Evolutionary conservation across 1,284 basidiomycete species (phyloP).

Genomic region (Tylopilus orsonianus): DNA sequence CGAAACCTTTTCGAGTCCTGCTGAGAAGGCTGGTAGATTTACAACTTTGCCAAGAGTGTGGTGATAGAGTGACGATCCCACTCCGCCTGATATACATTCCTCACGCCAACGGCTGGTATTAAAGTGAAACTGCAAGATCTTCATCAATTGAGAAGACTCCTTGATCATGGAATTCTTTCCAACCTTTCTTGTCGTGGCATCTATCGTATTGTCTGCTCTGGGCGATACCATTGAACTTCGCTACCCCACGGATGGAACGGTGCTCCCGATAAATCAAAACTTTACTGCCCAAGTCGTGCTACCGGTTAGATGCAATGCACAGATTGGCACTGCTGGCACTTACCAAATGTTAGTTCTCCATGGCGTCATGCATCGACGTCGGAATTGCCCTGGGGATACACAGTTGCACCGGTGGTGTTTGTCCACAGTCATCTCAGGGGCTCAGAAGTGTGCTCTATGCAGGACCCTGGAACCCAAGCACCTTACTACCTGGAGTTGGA

Average conservation of each 20-base stretch:
- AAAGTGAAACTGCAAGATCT: background rate
- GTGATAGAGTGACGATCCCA: background rate
- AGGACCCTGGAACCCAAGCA: constrained; percentile 15
- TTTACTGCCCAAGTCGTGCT: constrained; percentile 17
- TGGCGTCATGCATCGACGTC: constrained; percentile 20
- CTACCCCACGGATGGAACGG: constrained; percentile 22
- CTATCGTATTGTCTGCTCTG: constrained; percentile 3
- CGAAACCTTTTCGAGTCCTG: background rate
- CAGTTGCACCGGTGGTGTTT: constrained; percentile 13
- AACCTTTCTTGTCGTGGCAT: background rate
- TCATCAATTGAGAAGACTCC: background rate
- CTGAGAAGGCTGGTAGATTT: background rate
- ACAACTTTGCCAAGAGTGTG: background rate
- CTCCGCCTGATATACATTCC: background rate
- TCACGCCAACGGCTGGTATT: background rate
- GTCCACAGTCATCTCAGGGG: constrained; percentile 11
- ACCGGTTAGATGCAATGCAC: constrained; percentile 5
- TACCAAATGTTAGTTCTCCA: constrained; percentile 12
- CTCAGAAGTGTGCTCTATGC: constrained; percentile 24
- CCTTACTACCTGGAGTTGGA: constrained; percentile 4
- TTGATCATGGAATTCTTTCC: constrained; percentile 8
- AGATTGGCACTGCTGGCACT: background rate
- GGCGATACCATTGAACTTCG: constrained; percentile 23
- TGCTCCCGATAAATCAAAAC: constrained; percentile 17
- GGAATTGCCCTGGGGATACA: constrained; percentile 19